Base-by-base conservation (phyloP, 2,329 filamentous ascomycete species). In the Paradendryphiella salina region DNA sequence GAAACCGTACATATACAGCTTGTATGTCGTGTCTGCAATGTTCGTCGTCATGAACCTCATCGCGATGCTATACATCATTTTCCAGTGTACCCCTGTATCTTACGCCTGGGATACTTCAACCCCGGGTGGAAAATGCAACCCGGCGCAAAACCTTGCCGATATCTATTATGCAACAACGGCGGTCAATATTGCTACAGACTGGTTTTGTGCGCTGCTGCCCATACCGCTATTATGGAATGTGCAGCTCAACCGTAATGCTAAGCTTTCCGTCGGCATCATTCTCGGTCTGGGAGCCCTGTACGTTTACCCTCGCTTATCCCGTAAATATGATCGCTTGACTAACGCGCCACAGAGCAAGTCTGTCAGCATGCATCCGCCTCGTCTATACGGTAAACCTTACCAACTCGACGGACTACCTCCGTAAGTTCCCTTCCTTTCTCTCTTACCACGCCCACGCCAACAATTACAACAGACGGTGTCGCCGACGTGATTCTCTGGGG, bases 251-350 rank as follows among this genome's bases (percentile, higher is more conserved):
- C 37, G 48, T 28, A 51, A 47, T 21, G 43, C 48, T 46, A 51
- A 51, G 48, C 43, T 51, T 37, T 51, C 48, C 13, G 48, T 51
- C 36, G 43, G 48, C 38, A 43, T 51, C 8, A 51, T 51, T 51
- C 48, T 47, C 44, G 48, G 48, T 20, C 37, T 51, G 13, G 48
- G 48, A 47, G 48, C 48, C 37, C 42, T 51, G 48, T 51, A 47
- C 41, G 48, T 51, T 14, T 18, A 14, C n/a, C 5, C 33, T 41
- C 36, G 48, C 37, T 47, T 36, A 47, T 47, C 9, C 42, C 20
- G n/a, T 38, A 9, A 40, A 37, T 32, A 31, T 17, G 43, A 51
- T 51, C 32, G 26, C 36, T 45, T 21, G 21, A 28, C 46, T 33
- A 39, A 51, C 40, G 21, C 18, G 3, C 20, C 4, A 18, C 37